Base-by-base conservation (phyloP, 164 flowering plant genomes). In the Dillenia suffruticosa region DNA sequence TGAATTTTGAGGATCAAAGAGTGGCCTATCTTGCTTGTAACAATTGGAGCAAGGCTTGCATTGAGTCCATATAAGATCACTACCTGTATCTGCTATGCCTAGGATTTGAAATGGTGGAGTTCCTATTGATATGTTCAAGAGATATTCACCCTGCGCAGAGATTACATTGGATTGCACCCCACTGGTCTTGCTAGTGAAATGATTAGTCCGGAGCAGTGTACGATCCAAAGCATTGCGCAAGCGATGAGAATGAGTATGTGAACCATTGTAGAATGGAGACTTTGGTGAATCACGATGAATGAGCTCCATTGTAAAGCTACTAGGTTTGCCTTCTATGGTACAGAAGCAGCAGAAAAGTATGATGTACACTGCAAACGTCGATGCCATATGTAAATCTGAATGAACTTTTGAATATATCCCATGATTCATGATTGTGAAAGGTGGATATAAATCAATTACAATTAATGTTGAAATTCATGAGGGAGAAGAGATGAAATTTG, bases 51-150 rank as follows among this genome's bases (percentile, higher is more conserved):
- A 70, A 10, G 73, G 73, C 8, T 40, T 19, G 47, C 73, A 70
- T 46, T 65, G 69, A 11, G 55, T 63, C 73, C 73, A 70, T 1
- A 50, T 56, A 9, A 70, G 56, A 19, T 70, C 73, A 51, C 73
- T 70, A 48, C 73, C 69, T 1, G 69, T 65, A 19, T 70, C 73
- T 32, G 69, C 69, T 8, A 70, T 52, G 46, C 58, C 73, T 22
- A 60, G 58, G 48, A 54, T 49, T 15, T 70, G 58, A 22, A 50
- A 26, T 0, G 65, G 62, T 1, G 73, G 73, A 2, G 73, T 65
- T 9, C 73, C 73, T 19, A 70, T n/a, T 43, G 62, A 56, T 10
- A 70, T 19, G 19, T 61, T 65, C 65, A 70, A 49, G 54, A 70
- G 66, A 54, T 65, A 70, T 16, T 60, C 65, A 9, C 69, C 73